Base-by-base conservation (phyloP, 2,329 filamentous ascomycete genomes). In the Xylaria sp. region DNA sequence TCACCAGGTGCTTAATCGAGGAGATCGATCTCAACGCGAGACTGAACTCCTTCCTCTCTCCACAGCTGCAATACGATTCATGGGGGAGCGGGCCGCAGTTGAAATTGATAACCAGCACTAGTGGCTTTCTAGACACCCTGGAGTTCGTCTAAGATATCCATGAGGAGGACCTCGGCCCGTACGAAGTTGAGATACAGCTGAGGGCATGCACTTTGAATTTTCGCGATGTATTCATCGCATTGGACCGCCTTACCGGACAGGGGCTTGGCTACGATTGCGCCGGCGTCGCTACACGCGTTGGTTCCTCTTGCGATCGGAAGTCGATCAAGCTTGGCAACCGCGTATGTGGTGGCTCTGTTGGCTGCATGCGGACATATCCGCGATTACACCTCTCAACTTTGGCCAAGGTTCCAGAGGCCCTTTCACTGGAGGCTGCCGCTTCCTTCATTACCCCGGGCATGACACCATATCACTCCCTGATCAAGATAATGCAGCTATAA, bases 301-400 rank as follows among this genome's bases (percentile, higher is more conserved):
- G 60, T 1, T 2, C 38, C 17, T 19, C 31, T 2, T 15, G 6
- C 15, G 4, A 37, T 37, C 12, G 4, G 35, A 7, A n/a, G 37
- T 42, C 21, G 9, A 45, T 49, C 12, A 59, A 46, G 35, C 15
- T 28, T 3, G 63, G 63, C 5, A 54, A 65, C 23, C 42, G 59
- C 6, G 25, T 72, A 66, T 19, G 67, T 69, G 31, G 65, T n/a
- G 3, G 33, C 14, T 12, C 49, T 70, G 1, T 61, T 73, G 47
- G 31, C 15, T 23, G 69, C 72, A 1, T 19, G 21, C 4, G 25
- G n/a, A 15, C 23, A 2, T 31, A 17, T 28, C 37, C 38, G 15
- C 19, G 19, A 19, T 5, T 33, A 5, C 31, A 33, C 31, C 5
- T 33, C 31, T 33, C 31, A 11, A 33, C 31, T 11, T 33, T 33